Percentiles rank a stretch among this genome's conserved stretches.
Evolutionary conservation across 768 basidiomycete species (phyloP).

Genomic region (Termitomyces sp.): DNA sequence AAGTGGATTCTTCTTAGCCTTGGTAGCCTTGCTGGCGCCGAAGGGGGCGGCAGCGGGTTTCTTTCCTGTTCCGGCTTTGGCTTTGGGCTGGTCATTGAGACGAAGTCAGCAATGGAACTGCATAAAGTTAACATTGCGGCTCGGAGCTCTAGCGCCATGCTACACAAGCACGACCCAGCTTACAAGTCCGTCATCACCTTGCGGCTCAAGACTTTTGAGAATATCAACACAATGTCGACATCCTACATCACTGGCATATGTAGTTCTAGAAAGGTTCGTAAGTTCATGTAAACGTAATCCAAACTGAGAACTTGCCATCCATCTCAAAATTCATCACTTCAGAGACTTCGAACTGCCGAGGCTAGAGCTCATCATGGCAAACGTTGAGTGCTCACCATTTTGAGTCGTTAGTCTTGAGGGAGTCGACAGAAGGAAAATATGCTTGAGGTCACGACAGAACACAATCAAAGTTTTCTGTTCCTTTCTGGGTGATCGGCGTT

Average conservation of each 20-base stretch:
- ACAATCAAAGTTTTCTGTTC: not conserved
- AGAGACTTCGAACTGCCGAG: constrained; percentile 29
- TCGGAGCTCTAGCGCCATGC: constrained; percentile 52
- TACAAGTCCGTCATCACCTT: constrained; percentile 30
- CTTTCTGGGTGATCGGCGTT: not conserved
- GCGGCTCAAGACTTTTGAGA: constrained; percentile 30
- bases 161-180: constrained; percentile 31
- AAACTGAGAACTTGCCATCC: constrained; percentile 43
- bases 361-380: constrained; percentile 33
- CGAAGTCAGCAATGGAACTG: constrained; percentile 47
- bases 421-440: constrained; percentile 7
- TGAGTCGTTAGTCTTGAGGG: constrained; percentile 35
- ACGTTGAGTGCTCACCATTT: constrained; percentile 46
- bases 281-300: constrained; percentile 29
- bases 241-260: constrained; percentile 16
- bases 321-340: constrained; percentile 25
- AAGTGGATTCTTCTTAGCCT: constrained; percentile 89
- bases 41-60: constrained; percentile 84
- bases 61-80: constrained; percentile 67
- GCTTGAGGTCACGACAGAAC: not conserved
- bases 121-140: constrained; percentile 29
- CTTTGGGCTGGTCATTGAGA: constrained; percentile 93
- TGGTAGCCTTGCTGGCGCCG: constrained; percentile 69
- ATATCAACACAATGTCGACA: constrained; percentile 13
- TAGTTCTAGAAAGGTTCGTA: constrained; percentile 15